Evolutionary conservation across 805 yeast species (phyloP).

Genomic region (Scheffersomyces lignosus): DNA sequence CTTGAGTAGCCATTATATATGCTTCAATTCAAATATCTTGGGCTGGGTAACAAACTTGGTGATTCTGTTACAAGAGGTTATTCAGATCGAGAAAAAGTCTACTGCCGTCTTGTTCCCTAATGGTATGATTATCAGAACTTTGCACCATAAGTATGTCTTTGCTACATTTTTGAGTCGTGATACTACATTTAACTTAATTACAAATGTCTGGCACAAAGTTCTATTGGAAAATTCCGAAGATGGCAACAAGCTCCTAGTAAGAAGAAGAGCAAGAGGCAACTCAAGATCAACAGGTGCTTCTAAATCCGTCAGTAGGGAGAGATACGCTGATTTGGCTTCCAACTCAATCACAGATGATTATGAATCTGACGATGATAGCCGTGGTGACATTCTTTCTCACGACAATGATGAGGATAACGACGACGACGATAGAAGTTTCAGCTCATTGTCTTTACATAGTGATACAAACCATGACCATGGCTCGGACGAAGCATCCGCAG

Average conservation of each 20-base stretch:
- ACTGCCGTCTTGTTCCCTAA: slow-evolving; percentile 92
- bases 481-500: slow-evolving; percentile 10
- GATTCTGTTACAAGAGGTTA: slow-evolving; percentile 69
- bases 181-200: slow-evolving; percentile 67
- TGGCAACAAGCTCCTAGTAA: slow-evolving; percentile 2
- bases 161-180: slow-evolving; percentile 89
- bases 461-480: slow-evolving; percentile 22
- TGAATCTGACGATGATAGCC: slow-evolving; percentile 6
- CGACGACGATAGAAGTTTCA: slow-evolving; percentile 11
- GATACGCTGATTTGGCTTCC: slow-evolving; percentile 1
- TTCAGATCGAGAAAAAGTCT: slow-evolving; percentile 71
- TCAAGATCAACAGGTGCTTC: slow-evolving; percentile 7
- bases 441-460: slow-evolving; percentile 15
- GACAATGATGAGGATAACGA: slow-evolving; percentile 33
- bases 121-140: slow-evolving; percentile 74
- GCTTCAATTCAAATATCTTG: slow-evolving; percentile 82
- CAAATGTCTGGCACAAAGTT: slow-evolving; percentile 63
- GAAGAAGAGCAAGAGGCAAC: slow-evolving; percentile 6
- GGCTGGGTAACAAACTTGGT: slow-evolving; percentile 89
- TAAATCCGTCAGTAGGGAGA: slow-evolving; percentile 6
- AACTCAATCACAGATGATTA: slow-evolving; percentile 17
- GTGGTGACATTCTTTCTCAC: slow-evolving; percentile 16
- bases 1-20: slow-evolving; percentile 71
- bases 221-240: slow-evolving; percentile 23
- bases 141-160: slow-evolving; percentile 66